A percentile compares a stretch with the other conserved stretches of the same genome.
Evolutionary conservation across 2,329 filamentous ascomycete species (phyloP).

Genomic region (Pyrenochaeta sp.): DNA sequence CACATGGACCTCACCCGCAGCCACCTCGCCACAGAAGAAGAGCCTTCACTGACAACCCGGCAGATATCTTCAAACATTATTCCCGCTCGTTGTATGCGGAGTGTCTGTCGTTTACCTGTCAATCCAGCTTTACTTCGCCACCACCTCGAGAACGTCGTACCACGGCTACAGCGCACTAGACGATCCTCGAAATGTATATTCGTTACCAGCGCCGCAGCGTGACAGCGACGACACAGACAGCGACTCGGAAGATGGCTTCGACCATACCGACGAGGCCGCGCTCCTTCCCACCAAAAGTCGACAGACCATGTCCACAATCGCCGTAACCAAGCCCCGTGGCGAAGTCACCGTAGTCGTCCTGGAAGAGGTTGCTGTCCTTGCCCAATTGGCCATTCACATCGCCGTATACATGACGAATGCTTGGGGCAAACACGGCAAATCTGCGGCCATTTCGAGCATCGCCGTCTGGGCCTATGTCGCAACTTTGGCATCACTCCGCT

Average conservation of each 20-base stretch:
- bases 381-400: slow-evolving; percentile 73
- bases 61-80: slow-evolving; percentile 80
- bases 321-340: slow-evolving; percentile 77
- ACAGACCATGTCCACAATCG: slow-evolving; percentile 63
- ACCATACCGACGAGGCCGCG: slow-evolving; percentile 64
- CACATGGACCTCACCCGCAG: neutral
- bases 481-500: slow-evolving; percentile 73
- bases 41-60: slow-evolving; percentile 16
- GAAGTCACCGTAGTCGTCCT: slow-evolving; percentile 74
- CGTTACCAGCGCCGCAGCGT: slow-evolving; percentile 38
- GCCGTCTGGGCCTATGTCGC: slow-evolving; percentile 83
- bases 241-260: slow-evolving; percentile 65
- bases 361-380: slow-evolving; percentile 78
- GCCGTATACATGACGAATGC: slow-evolving; percentile 67
- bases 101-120: slow-evolving; percentile 74
- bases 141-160: slow-evolving; percentile 60
- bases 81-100: slow-evolving; percentile 76
- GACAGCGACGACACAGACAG: slow-evolving; percentile 50
- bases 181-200: slow-evolving; percentile 52
- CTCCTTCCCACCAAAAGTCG: slow-evolving; percentile 62
- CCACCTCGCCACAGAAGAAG: neutral
- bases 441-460: slow-evolving; percentile 72
- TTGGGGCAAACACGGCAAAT: slow-evolving; percentile 64
- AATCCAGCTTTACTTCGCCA: slow-evolving; percentile 63
- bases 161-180: slow-evolving; percentile 66